Conservation (phyloP, 176 grass and related monocot species). For the Musa acuminata region DNA sequence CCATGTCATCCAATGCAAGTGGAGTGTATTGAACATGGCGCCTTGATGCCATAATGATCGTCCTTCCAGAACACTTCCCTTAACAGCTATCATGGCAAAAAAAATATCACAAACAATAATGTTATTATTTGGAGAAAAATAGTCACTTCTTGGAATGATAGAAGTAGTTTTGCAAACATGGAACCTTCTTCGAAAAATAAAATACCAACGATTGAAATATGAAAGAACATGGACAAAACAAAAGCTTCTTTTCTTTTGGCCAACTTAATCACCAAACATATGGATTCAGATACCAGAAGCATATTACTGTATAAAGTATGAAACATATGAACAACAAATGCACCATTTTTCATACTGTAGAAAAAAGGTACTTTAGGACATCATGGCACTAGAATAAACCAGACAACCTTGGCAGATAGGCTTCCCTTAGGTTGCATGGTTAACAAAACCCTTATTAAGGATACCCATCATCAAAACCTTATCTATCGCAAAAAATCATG, state of each 20-base stretch:
- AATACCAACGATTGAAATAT: not conserved
- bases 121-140: not conserved
- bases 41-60: constrained; percentile 36
- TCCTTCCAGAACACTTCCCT: not conserved
- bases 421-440: too few relatives aligned
- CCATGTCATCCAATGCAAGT: constrained; percentile 27
- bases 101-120: not conserved
- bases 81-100: not conserved
- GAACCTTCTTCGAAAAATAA: too few relatives aligned
- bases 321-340: not conserved
- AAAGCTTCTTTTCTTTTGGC: too few relatives aligned
- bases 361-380: not conserved
- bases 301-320: not conserved
- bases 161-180: not conserved
- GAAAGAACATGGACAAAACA: not conserved
- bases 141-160: not conserved
- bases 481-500: too few relatives aligned
- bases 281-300: not conserved
- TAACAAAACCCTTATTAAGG: too few relatives aligned
- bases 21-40: constrained; percentile 51
- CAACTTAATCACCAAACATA: not conserved
- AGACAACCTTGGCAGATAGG: too few relatives aligned
- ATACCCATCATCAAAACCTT: too few relatives aligned
- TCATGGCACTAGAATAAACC: too few relatives aligned
- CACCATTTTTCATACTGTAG: not conserved